These are phyloP conservation scores for Hsuehochloa calcarea DNA, from an alignment of 176 grass and related monocot species.

Conservation along the genomic window DNA sequence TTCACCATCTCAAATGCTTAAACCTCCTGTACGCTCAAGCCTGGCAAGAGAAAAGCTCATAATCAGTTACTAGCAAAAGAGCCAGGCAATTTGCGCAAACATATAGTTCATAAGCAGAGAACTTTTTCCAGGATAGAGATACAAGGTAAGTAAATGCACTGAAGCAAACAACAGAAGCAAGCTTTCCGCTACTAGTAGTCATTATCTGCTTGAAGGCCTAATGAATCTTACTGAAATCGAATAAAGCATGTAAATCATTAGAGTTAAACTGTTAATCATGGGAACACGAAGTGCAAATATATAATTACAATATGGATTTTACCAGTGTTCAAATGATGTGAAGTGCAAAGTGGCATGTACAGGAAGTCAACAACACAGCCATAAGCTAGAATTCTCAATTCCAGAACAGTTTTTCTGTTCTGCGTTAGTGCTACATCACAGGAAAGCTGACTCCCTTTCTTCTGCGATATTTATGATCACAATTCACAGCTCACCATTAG, in stretches of 20 bases:
- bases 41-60: constrained; percentile 24
- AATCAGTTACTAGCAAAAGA: not conserved
- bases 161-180: not conserved
- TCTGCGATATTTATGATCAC: not conserved
- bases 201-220: not conserved
- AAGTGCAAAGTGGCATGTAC: not conserved
- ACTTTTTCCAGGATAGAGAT: not conserved
- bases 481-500: not conserved
- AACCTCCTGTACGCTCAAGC: constrained; percentile 49
- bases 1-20: not conserved
- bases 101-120: not conserved
- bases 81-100: not conserved
- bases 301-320: not conserved
- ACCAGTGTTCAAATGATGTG: not conserved
- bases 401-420: not conserved
- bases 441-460: not conserved
- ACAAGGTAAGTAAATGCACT: not conserved
- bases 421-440: not conserved
- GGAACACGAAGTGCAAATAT: not conserved
- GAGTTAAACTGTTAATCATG: not conserved
- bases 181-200: not conserved
- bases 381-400: not conserved
- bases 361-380: not conserved
- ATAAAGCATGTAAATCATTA: not conserved
- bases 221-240: not conserved